Base-by-base conservation (phyloP, 441 rosid species). In the Isatis lusitanica region DNA sequence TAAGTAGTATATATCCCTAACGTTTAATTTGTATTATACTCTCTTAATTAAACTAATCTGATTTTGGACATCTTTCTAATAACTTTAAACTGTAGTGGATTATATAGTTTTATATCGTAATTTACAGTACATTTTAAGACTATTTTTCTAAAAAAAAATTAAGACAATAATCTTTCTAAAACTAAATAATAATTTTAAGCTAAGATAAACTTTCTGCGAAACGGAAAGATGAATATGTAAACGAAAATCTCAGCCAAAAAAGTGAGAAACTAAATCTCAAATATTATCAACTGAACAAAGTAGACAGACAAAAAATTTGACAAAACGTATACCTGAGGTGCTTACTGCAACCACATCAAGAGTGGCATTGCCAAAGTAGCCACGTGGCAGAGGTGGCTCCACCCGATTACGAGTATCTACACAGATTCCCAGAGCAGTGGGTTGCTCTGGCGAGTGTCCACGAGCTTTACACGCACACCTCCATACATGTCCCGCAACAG, bases 401-500 rank as follows among this genome's bases (percentile, higher is more conserved):
- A 78, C 40, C 50, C 78, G 72, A 38, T 16, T 69, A 13, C 81
- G 78, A 43, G 51, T 42, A 78, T 78, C 81, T 15, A 69, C 28
- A 73, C 78, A 78, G 50, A 78, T 59, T 38, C 80, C 84, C 1
- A 83, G 1, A 3, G 83, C 86, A 17, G 87, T 84, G 21, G 83
- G 84, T 71, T 88, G 88, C 55, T 79, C 81, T 4, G 77, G 71
- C 24, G 69, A 55, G 66, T 85, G 88, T 0, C 70, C 68, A 16
- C 90, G 85, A 18, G 90, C 90, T 72, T 84, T 88, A 78, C 87
- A 86, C 3, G 83, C 84, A 21, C 78, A 80, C 61, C 81, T 67
- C 92, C 92, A 88, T 31, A 83, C 67, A 36, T 88, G 92, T 9
- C 80, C 92, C 1, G 90, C 70, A 30, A 86, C 63, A 1, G 88